These are phyloP conservation scores for Phascolomyces articulosus DNA, from an alignment of 371 early-diverging fungal genomes.

Conservation along the genomic window DNA sequence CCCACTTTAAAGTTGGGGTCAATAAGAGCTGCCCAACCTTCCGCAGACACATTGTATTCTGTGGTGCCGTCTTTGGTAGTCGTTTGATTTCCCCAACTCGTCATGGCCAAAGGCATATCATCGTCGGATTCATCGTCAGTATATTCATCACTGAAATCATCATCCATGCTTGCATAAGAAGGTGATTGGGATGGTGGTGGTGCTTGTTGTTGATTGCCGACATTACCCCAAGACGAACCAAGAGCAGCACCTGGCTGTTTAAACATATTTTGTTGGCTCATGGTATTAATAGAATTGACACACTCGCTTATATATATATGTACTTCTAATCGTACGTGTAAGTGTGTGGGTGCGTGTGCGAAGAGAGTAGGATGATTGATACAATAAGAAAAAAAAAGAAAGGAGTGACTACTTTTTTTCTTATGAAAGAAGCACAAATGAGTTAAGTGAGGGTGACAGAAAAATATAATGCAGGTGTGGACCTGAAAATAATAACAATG, in stretches of 20 bases:
- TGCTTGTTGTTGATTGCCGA: background rate
- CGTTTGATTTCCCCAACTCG: constrained; percentile 19
- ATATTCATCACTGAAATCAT: constrained; percentile 3
- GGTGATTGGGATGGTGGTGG: background rate
- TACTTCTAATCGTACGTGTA: too few species aligned
- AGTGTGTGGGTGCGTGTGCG: too few species aligned
- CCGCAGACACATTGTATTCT: constrained; percentile 26
- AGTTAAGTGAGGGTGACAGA: too few species aligned
- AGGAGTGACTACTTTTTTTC: too few species aligned
- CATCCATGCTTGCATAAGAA: background rate
- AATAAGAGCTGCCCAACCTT: constrained; percentile 38
- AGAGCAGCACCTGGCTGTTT: background rate
- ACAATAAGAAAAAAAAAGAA: too few species aligned
- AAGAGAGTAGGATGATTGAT: too few species aligned
- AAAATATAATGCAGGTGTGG: too few species aligned
- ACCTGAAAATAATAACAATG: too few species aligned
- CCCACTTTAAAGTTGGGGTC: constrained; percentile 45
- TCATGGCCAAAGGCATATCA: constrained; percentile 19
- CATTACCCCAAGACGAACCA: background rate
- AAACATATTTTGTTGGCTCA: background rate
- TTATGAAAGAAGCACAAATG: too few species aligned
- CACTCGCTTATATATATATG: too few species aligned
- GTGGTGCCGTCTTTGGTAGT: constrained; percentile 21
- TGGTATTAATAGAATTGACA: too few species aligned
- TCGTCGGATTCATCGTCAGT: constrained; percentile 20